Evolutionary conservation across 306 rosid species (phyloP).

Genomic region (Dalbergia cochinchinensis): DNA sequence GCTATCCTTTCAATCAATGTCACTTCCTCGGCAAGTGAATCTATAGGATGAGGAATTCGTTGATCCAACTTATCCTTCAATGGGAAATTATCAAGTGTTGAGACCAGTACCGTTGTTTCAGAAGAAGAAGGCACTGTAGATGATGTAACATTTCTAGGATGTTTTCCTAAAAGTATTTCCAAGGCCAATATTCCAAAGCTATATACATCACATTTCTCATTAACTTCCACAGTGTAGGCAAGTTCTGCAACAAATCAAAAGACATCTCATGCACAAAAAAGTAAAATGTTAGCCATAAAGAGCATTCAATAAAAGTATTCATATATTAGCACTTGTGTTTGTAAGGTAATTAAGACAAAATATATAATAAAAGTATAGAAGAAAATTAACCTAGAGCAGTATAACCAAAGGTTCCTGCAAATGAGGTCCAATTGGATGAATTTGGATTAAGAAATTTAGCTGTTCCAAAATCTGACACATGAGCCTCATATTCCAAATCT

Average conservation of each 20-base stretch:
- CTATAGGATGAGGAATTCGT: neutral
- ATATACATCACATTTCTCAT: conserved; percentile 40
- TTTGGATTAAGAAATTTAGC: conserved; percentile 27
- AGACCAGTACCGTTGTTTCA: too few species aligned
- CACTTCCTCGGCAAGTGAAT: neutral
- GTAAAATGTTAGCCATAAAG: too few species aligned
- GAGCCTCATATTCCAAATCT: conserved; percentile 35
- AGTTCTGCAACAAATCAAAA: conserved; percentile 5
- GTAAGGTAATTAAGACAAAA: too few species aligned
- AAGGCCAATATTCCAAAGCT: conserved; percentile 38
- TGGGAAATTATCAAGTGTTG: neutral
- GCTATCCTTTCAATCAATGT: neutral
- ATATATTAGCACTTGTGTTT: neutral
- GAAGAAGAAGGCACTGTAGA: neutral
- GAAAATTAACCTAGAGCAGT: conserved; percentile 43
- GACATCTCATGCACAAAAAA: neutral
- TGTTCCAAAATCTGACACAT: conserved; percentile 44
- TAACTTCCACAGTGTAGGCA: conserved; percentile 11
- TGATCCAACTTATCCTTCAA: conserved; percentile 28
- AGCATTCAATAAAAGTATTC: too few species aligned
- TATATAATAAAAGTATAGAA: too few species aligned
- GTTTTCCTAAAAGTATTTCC: conserved; percentile 41
- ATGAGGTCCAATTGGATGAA: conserved; percentile 38
- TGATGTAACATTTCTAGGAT: neutral
- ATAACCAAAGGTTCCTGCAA: conserved; percentile 42